Evolutionary conservation across 441 rosid species (phyloP).

Genomic region (Jatropha multifida): DNA sequence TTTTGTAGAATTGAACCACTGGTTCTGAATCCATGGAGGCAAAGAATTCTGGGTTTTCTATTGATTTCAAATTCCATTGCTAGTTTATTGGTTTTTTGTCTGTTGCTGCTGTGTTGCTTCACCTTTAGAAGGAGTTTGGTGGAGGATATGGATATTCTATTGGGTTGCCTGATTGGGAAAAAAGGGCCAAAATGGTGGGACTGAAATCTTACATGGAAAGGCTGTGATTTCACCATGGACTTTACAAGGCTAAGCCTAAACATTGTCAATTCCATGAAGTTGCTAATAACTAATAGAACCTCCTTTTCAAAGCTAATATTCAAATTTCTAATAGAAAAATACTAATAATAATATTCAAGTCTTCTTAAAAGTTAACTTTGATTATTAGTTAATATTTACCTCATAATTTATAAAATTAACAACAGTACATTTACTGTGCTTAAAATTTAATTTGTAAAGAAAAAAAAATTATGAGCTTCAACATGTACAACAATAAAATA

Average conservation of each 20-base stretch:
- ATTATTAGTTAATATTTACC: too few species aligned
- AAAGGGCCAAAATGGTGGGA: neutral
- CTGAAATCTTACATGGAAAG: neutral
- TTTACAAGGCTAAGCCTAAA: neutral
- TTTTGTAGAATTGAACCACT: conserved; percentile 48
- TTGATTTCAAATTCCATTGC: conserved; percentile 16
- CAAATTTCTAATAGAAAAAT: too few species aligned
- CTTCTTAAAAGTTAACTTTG: too few species aligned
- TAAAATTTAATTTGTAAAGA: too few species aligned
- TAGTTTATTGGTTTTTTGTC: neutral
- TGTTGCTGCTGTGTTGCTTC: neutral
- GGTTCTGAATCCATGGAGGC: conserved; percentile 70
- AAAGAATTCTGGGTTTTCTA: conserved; percentile 46
- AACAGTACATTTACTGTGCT: too few species aligned
- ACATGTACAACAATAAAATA: too few species aligned
- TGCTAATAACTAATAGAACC: too few species aligned
- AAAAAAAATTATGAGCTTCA: too few species aligned
- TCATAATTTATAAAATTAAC: too few species aligned
- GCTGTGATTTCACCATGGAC: neutral
- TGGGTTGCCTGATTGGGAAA: neutral
- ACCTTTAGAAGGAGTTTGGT: neutral
- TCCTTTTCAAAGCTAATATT: too few species aligned
- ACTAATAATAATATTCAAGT: too few species aligned
- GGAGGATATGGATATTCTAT: neutral
- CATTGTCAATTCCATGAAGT: neutral